Evolutionary conservation across 1,284 basidiomycete genomes (phyloP).

Genomic region (Heterobasidion annosum): DNA sequence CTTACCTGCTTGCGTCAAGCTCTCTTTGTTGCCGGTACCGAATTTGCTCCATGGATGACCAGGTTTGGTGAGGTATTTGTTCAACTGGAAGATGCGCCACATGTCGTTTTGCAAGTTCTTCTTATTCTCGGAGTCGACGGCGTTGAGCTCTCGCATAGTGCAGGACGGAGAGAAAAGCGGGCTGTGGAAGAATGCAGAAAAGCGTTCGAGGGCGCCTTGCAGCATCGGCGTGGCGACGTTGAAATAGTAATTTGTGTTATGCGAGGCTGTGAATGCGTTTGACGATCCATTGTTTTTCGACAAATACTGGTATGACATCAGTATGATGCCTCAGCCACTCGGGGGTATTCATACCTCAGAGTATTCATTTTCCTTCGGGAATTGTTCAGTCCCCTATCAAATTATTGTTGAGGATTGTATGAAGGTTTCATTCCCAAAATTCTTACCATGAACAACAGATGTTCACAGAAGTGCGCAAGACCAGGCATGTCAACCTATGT

Average conservation of each 20-base stretch:
- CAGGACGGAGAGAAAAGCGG: conserved; percentile 90
- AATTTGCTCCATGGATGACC: conserved; percentile 93
- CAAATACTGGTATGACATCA: conserved; percentile 51
- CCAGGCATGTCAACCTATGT: conserved; percentile 77
- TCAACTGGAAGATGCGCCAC: conserved; percentile 96
- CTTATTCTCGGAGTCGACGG: conserved; percentile 97
- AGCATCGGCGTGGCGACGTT: conserved; percentile 85
- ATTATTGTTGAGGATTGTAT: conserved; percentile 8
- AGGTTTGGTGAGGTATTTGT: conserved; percentile 78
- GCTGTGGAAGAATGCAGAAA: conserved; percentile 90
- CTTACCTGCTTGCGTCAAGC: conserved; percentile 66
- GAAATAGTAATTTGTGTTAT: conserved; percentile 94
- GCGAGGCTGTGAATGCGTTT: conserved; percentile 92
- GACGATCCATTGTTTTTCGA: conserved; percentile 87
- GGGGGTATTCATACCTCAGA: conserved; percentile 44
- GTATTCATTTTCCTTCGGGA: conserved; percentile 90
- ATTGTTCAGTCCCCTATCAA: conserved; percentile 67
- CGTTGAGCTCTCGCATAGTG: conserved; percentile 91
- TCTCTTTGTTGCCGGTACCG: conserved; percentile 85
- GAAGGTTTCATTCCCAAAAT: background rate
- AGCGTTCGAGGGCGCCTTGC: conserved; percentile 80
- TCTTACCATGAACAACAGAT: conserved; percentile 89
- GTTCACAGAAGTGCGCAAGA: conserved; percentile 91
- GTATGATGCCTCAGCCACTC: no score
- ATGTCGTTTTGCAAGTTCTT: conserved; percentile 95